Percentiles rank a stretch among this genome's conserved stretches.
These are phyloP conservation scores for Coemansia sp. DNA, from an alignment of 192 early-diverging fungal species.

Conservation along the genomic window DNA sequence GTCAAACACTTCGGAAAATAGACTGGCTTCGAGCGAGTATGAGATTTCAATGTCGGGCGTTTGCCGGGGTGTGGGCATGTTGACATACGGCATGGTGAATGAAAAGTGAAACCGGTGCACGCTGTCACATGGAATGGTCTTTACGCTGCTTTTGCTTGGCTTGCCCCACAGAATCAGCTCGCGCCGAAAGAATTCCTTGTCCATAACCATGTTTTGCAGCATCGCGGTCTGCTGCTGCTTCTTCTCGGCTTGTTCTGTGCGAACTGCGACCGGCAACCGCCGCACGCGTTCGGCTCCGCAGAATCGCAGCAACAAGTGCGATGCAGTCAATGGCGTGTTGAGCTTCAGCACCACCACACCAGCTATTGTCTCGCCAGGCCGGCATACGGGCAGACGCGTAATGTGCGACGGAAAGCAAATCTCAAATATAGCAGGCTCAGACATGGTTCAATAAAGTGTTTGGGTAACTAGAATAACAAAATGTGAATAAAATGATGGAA, in stretches of 20 bases:
- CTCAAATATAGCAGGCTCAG: slow-evolving; percentile 47
- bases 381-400: slow-evolving; percentile 42
- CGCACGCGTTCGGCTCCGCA: slow-evolving; percentile 51
- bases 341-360: slow-evolving; percentile 52
- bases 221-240: slow-evolving; percentile 42
- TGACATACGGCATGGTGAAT: slow-evolving; percentile 54
- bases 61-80: slow-evolving; percentile 52
- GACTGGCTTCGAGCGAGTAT: slow-evolving; percentile 46
- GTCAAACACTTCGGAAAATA: slow-evolving; percentile 37
- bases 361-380: slow-evolving; percentile 49
- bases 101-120: slow-evolving; percentile 53
- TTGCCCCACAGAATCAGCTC: slow-evolving; percentile 52
- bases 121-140: slow-evolving; percentile 29
- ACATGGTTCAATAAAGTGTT: slow-evolving; percentile 13
- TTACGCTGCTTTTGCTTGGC: slow-evolving; percentile 22
- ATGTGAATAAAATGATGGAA: slow-evolving; percentile 1
- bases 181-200: slow-evolving; percentile 53
- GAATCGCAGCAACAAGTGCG: slow-evolving; percentile 44
- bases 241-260: slow-evolving; percentile 24
- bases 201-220: slow-evolving; percentile 49
- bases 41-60: slow-evolving; percentile 52
- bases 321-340: slow-evolving; percentile 38
- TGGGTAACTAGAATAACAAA: background rate
- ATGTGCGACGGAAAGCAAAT: slow-evolving; percentile 54
- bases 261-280: slow-evolving; percentile 37